A percentile compares a stretch with the other conserved stretches of the same genome.
These are phyloP conservation scores for Phoma sp. DNA, from an alignment of 2,329 filamentous ascomycete species.

Conservation along the genomic window DNA sequence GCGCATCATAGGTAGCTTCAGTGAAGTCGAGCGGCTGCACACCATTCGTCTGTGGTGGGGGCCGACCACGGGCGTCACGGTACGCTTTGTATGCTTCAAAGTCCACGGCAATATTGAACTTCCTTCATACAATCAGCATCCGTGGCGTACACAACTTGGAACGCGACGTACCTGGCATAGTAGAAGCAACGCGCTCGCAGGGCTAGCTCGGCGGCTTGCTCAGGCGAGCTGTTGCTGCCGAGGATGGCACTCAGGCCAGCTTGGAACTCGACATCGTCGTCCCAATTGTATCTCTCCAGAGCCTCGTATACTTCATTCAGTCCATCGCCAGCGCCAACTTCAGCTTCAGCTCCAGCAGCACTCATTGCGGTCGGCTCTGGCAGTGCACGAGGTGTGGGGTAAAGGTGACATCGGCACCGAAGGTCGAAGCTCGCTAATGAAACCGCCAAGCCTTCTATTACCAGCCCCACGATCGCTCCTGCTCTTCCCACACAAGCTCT, in stretches of 20 bases:
- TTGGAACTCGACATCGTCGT: conserved; percentile 72
- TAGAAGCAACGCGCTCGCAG: conserved; percentile 75
- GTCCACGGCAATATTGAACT: conserved; percentile 62
- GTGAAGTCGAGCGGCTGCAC: conserved; percentile 16
- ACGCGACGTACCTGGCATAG: conserved; percentile 57
- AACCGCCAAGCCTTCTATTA: conserved; percentile 30
- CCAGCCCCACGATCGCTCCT: conserved; percentile 20
- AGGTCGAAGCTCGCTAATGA: conserved; percentile 21
- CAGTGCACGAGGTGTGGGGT: conserved; percentile 31
- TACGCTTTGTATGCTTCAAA: conserved; percentile 73
- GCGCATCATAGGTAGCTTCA: conserved; percentile 17
- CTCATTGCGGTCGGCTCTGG: conserved; percentile 11
- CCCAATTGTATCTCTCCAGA: conserved; percentile 73
- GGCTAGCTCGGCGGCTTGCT: conserved; percentile 65
- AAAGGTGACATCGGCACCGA: conserved; percentile 20
- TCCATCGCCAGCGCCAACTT: conserved; percentile 27
- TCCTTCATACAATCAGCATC: conserved; percentile 33
- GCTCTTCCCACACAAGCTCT: conserved; percentile 26
- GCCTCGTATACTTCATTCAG: conserved; percentile 60
- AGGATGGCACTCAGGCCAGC: conserved; percentile 71
- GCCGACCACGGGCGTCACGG: conserved; percentile 51
- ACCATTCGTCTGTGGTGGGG: conserved; percentile 29
- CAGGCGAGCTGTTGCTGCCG: conserved; percentile 62
- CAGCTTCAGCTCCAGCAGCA: conserved; percentile 18
- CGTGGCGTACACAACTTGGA: neutral